Evolutionary conservation across 1,284 basidiomycete species (phyloP).

Genomic region (Sporisorium iseilematis-ciliati): DNA sequence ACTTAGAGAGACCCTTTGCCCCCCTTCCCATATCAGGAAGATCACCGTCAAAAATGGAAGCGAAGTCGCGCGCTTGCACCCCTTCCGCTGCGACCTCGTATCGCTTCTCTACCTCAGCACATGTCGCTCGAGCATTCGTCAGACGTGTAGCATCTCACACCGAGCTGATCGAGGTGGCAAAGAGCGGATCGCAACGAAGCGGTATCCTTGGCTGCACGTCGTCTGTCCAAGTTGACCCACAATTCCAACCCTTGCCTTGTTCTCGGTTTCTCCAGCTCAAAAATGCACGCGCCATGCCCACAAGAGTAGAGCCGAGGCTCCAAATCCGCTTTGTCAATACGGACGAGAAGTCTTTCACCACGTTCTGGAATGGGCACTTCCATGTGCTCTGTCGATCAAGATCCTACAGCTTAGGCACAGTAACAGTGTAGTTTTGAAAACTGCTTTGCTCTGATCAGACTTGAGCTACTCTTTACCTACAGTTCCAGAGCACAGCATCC

Average conservation of each 20-base stretch:
- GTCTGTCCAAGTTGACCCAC: slow-evolving; percentile 26
- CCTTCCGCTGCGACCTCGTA: neutral
- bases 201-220: slow-evolving; percentile 1
- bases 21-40: slow-evolving; percentile 3
- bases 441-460: no score
- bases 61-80: no score
- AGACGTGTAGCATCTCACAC: no score
- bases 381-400: slow-evolving; percentile 9
- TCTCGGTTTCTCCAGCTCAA: neutral
- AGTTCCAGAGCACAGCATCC: no score
- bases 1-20: neutral
- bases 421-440: no score
- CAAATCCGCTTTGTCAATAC: neutral
- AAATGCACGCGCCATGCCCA: slow-evolving; percentile 21
- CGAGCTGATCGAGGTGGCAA: neutral
- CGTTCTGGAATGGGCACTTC: neutral
- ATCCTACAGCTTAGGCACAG: neutral
- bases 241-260: slow-evolving; percentile 13
- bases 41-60: neutral
- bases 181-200: neutral
- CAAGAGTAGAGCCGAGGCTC: slow-evolving; percentile 30
- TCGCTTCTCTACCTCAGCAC: no score
- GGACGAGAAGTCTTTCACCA: neutral
- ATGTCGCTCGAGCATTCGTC: no score
- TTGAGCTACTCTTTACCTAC: no score